phyloP scores from a whole-genome alignment of 192 early-diverging fungal genomes.

The Ambispora gerdemannii region DNA sequence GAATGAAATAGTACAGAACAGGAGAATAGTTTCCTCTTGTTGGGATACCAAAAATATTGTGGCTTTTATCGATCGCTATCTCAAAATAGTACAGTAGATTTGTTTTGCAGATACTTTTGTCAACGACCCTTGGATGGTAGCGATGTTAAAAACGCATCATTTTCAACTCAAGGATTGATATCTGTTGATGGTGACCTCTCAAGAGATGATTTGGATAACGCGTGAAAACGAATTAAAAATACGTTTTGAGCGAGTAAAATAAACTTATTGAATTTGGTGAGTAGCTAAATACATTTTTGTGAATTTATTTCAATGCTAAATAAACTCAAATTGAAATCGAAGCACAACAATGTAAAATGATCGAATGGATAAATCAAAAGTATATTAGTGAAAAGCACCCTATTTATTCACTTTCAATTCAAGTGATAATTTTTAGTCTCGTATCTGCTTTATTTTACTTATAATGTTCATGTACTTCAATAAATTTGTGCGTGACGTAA shows the following conservation, averaged over 20 bases:
- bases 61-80: slow-evolving; percentile 2
- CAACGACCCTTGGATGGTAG: background rate
- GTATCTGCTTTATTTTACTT: no score
- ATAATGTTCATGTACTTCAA: background rate
- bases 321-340: slow-evolving; percentile 22
- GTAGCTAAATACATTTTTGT: background rate
- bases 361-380: slow-evolving; percentile 26
- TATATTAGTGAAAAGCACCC: background rate
- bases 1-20: no score
- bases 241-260: background rate
- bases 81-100: background rate
- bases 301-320: background rate
- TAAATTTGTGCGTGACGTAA: slow-evolving; percentile 10
- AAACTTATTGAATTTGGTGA: slow-evolving; percentile 1
- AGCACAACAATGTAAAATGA: slow-evolving; percentile 16
- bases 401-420: background rate
- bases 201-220: background rate
- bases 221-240: background rate
- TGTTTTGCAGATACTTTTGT: background rate
- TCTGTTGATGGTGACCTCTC: no score
- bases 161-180: no score
- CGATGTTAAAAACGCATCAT: no score
- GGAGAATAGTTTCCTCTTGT: no score
- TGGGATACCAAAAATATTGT: slow-evolving; percentile 10
- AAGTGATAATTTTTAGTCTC: no score